Base-by-base conservation (phyloP, 1,139 yeast species). In the Fermentozyma sake region DNA sequence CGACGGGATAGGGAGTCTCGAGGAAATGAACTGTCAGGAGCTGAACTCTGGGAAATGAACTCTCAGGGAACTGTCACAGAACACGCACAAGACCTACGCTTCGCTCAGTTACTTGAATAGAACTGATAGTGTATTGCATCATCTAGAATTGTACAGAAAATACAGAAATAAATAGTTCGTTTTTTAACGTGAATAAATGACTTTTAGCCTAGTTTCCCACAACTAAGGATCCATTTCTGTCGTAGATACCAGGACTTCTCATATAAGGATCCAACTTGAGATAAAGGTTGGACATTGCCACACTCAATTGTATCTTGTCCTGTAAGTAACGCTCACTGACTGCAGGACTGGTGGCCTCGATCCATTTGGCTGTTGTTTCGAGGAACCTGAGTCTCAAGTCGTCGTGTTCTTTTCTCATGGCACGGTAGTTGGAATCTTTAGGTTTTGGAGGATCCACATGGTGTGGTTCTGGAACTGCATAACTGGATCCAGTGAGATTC, bases 311-410 rank as follows among this genome's bases (percentile, higher is more conserved):
- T 11, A 64, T 52, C 39, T 61, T 64, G 34, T 62, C 69, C 34
- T 54, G 55, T 44, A 62, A 58, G 44, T 63, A 66, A 33, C 41
- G 42, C 16, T 59, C 62, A 42, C 67, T 58, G 10, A 57, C 59
- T 18, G 50, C 58, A 1, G 69, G 61, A 32, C 57, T 56, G n/a
- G 66, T 60, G 15, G 65, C 45, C 32, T 63, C 68, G 23, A 65
- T 44, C 73, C 73, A 67, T 37, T 41, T 54, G 21, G 43, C 53
- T 5, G 70, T 65, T 7, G 61, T 46, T 21, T 64, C 64, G n/a
- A 63, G 37, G 29, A 57, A 52, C 27, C 44, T 42, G 34, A 59
- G 36, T 22, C 39, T 30, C 24, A 63, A 43, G 14, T 48, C 53
- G 35, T 64, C 69, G 29, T 68, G 48, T 38, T 61, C 59, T 22